Base-by-base conservation (phyloP, 768 basidiomycete genomes). In the Sarcomyxa edulis region DNA sequence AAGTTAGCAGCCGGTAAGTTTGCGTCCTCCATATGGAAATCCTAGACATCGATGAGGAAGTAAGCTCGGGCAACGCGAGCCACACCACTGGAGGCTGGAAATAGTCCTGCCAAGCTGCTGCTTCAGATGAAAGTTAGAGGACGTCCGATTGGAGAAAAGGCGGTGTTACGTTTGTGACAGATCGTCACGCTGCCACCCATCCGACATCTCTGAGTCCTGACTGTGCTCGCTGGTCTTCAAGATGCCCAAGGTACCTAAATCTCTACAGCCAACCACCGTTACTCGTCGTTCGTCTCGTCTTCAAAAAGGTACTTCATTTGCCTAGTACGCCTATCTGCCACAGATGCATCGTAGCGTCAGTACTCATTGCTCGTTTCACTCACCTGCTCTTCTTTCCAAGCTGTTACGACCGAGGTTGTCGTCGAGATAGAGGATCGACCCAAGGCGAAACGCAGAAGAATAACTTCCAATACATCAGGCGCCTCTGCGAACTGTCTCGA, bases 341-440 rank as follows among this genome's bases (percentile, higher is more conserved):
- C n/a, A n/a, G 14, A 6, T 22, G 15, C 29, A 19, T 45, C 22
- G 25, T 23, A 11, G 10, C 16, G 28, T 22, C 38, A 24, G 25
- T n/a, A n/a, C 25, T 21, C 15, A 1, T 31, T 26, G n/a, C 26
- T 25, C 16, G 18, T 22, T 4, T 5, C 20, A 14, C 12, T 10
- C 5, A 12, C 37, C 21, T 35, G 39, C 31, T 46, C 33, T 11
- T 14, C 5, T 32, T 10, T 11, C 22, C 27, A 28, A 47, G 48
- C 43, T 25, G 39, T 43, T 4, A 49, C 43, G 45, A 48, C 31
- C 15, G 37, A 45, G 35, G 44, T 48, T 4, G 24, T 44, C 36
- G 50, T 51, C 20, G 48, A 51, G 36, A 46, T 51, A 30, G 48
- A 47, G 20, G 45, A 48, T 23, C 38, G 32, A 7, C 34, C 49